Evolutionary conservation across 2,329 filamentous ascomycete genomes (phyloP), one percentile per base, ranked within the genome.

Genomic region (Colletotrichum lini): DNA sequence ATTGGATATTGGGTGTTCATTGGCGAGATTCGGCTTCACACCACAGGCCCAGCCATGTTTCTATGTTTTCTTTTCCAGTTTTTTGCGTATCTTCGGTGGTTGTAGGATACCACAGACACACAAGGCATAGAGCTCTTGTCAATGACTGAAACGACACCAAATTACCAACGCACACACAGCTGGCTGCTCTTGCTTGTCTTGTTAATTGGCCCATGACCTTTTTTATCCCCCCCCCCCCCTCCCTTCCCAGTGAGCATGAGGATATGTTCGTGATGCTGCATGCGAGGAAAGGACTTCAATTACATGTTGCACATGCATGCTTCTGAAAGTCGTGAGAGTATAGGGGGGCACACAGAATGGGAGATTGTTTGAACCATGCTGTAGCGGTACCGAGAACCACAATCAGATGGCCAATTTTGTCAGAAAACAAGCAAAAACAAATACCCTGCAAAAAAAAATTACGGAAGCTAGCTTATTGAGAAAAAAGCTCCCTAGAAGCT

Each of bases 61-160:
- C 15, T 30, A 2, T 53, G 6, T 16, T 23, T n/a, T 2, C 12
- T 54, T 12, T 3, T 62, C 30, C 2, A 42, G 1, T 12, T 42
- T 30, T 21, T 10, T 13, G 35, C 54, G n/a, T 57, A 18, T 6
- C 6, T 26, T 49, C 38, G 45, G 52, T 26, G 40, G 65, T 44
- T 60, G 65, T 68, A 64, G 65, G 69, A 72, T 72, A 64, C 58
- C 65, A 60, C 57, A 68, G 52, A 59, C 52, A 53, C 21, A 45
- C 21, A 30, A 30, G 23, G 10, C 49, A 71, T 53, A 63, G 58
- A 64, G 61, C 30, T 10, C 35, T 38, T 38, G 64, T 67, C 8
- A 64, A 69, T 54, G 65, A 72, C 58, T 53, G 69, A 59, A 30
- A 72, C 53, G 69, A 72, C 65, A 53, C 57, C 38, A 60, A 44